A percentile compares a stretch with the other conserved stretches of the same genome.
These are phyloP conservation scores for Penicillium canescens DNA, from an alignment of 495 filamentous ascomycete genomes.

Conservation along the genomic window DNA sequence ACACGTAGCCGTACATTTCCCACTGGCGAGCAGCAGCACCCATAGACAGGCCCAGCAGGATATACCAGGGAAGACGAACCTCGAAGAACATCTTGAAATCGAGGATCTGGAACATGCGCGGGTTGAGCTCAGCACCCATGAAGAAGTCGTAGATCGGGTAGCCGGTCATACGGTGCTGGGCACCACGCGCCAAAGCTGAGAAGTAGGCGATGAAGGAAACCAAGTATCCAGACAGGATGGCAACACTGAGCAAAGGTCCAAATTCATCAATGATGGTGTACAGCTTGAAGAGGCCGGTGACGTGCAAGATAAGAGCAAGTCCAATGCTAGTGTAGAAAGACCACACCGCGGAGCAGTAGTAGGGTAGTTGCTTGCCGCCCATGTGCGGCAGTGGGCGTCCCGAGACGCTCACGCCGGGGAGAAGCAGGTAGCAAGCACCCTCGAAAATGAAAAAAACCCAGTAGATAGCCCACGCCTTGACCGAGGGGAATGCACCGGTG, in stretches of 20 bases:
- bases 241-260: conserved; percentile 83
- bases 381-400: conserved; percentile 85
- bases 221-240: conserved; percentile 83
- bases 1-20: conserved; percentile 86
- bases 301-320: conserved; percentile 67
- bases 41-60: conserved; percentile 76
- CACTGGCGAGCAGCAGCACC: conserved; percentile 85
- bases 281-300: conserved; percentile 80
- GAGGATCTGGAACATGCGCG: conserved; percentile 86
- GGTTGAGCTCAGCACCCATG: conserved; percentile 98
- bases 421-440: conserved; percentile 72
- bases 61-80: conserved; percentile 95
- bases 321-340: conserved; percentile 85
- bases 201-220: conserved; percentile 82
- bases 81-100: conserved; percentile 99
- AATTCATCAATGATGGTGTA: conserved; percentile 97
- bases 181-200: conserved; percentile 76
- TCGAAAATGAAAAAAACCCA: conserved; percentile 90
- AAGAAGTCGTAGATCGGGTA: conserved; percentile 95
- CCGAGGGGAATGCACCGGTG: conserved; percentile 75
- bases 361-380: conserved; percentile 78
- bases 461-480: conserved; percentile 86
- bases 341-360: conserved; percentile 89
- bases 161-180: conserved; percentile 89
- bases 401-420: conserved; percentile 80